These are phyloP conservation scores for Brassica cretica DNA, from an alignment of 345 rosid species.

Conservation along the genomic window DNA sequence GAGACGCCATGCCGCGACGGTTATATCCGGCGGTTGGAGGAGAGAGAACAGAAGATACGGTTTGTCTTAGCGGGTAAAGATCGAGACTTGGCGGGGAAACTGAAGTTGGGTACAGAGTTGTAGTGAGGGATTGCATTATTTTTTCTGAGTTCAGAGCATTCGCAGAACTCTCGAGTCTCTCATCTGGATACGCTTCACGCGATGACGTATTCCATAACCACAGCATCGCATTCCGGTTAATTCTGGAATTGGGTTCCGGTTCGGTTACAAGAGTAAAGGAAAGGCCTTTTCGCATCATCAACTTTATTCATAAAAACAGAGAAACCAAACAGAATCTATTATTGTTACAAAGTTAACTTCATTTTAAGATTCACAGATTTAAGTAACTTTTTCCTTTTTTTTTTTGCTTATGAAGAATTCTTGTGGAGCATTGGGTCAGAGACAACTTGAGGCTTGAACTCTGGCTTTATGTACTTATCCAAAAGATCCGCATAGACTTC, in stretches of 20 bases:
- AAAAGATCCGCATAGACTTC: constrained; percentile 68
- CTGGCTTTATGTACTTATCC: constrained; percentile 59
- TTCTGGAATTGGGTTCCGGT: constrained; percentile 8
- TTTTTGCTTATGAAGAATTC: constrained; percentile 46
- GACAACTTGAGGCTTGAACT: constrained; percentile 72
- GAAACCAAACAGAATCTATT: constrained; percentile 18
- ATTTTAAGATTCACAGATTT: not conserved
- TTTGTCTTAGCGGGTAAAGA: constrained; percentile 18
- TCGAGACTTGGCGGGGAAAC: constrained; percentile 40
- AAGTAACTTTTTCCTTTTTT: not conserved
- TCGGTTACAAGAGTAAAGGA: constrained; percentile 2
- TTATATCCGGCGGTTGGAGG: constrained; percentile 11
- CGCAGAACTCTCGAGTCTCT: constrained; percentile 5
- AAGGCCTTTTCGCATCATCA: constrained; percentile 3
- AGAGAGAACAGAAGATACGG: constrained; percentile 10
- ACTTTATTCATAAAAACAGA: constrained; percentile 8
- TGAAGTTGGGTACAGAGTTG: constrained; percentile 31
- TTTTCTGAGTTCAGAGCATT: constrained; percentile 9
- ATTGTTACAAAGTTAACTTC: constrained; percentile 16
- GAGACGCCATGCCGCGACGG: constrained; percentile 56
- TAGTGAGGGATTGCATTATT: constrained; percentile 31
- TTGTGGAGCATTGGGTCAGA: constrained; percentile 75
- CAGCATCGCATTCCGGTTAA: constrained; percentile 13
- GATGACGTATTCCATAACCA: not conserved
- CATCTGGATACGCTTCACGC: constrained; percentile 18